Evolutionary conservation across 176 grass and related monocot genomes (phyloP).

Genomic region (Aegilops bicornis): DNA sequence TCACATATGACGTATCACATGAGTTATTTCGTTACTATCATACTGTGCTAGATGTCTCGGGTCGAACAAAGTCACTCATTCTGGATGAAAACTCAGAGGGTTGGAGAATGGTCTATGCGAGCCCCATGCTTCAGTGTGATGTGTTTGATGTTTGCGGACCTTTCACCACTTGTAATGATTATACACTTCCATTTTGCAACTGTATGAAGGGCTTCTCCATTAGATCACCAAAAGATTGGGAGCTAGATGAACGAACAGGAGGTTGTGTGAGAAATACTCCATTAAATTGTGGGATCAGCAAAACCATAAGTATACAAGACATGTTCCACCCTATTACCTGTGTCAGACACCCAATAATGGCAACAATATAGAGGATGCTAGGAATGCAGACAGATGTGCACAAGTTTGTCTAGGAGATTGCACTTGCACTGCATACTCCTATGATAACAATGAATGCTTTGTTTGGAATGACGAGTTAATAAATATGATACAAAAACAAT

Average conservation of each 20-base stretch:
- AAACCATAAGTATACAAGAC: constrained; percentile 15
- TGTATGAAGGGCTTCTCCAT: constrained; percentile 51
- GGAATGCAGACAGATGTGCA: constrained; percentile 28
- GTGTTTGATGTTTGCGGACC: constrained; percentile 45
- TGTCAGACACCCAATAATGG: constrained; percentile 29
- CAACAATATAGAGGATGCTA: constrained; percentile 1
- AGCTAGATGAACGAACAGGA: constrained; percentile 30
- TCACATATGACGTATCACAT: neutral
- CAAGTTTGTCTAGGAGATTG: constrained; percentile 39
- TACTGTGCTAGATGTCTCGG: constrained; percentile 25
- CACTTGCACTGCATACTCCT: constrained; percentile 55
- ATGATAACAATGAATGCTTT: constrained; percentile 24
- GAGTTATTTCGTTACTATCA: neutral
- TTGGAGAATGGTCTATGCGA: neutral
- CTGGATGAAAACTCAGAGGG: neutral
- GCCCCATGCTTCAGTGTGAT: constrained; percentile 4
- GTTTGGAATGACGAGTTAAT: constrained; percentile 43
- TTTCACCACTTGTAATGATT: constrained; percentile 39
- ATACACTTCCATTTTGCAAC: constrained; percentile 21
- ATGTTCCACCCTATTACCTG: constrained; percentile 36
- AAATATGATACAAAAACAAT: constrained; percentile 44
- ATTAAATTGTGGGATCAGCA: constrained; percentile 33
- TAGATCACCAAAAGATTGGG: constrained; percentile 24
- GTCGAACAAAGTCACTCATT: constrained; percentile 8
- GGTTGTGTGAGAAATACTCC: constrained; percentile 49